Conservation (phyloP, 176 grass and related monocot species). For the Ensete glaucum region DNA sequence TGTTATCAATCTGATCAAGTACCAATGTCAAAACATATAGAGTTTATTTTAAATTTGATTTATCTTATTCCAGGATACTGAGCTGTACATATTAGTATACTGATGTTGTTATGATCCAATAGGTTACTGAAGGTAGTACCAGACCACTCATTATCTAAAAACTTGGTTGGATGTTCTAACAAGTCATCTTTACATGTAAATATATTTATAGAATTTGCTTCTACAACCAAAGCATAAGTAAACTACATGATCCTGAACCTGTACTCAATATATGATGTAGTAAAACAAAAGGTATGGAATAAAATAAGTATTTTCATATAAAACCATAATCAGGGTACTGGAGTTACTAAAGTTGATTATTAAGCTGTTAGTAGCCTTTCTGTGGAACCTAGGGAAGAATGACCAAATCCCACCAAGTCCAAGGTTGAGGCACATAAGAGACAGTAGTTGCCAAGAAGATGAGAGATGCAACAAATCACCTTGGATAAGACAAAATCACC, state of each 20-base stretch:
- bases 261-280: neutral
- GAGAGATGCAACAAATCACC: constrained; percentile 26
- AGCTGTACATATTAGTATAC: too few relatives aligned
- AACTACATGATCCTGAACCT: too few relatives aligned
- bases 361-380: too few relatives aligned
- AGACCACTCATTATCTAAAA: too few relatives aligned
- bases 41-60: too few relatives aligned
- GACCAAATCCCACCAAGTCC: neutral
- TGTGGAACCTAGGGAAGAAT: neutral
- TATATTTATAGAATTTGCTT: neutral
- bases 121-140: too few relatives aligned
- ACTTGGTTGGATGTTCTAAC: neutral
- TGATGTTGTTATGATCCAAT: too few relatives aligned
- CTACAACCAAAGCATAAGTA: too few relatives aligned
- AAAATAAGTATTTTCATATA: neutral
- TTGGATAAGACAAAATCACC: constrained; percentile 94
- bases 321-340: neutral
- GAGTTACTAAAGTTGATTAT: too few relatives aligned
- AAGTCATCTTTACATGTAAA: neutral
- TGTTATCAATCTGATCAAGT: too few relatives aligned
- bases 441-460: neutral
- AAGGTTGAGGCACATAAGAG: neutral
- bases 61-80: too few relatives aligned
- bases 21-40: too few relatives aligned
- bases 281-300: neutral